phyloP scores from a whole-genome alignment of 495 filamentous ascomycete genomes.

The Beverwykella pulmonaria region DNA sequence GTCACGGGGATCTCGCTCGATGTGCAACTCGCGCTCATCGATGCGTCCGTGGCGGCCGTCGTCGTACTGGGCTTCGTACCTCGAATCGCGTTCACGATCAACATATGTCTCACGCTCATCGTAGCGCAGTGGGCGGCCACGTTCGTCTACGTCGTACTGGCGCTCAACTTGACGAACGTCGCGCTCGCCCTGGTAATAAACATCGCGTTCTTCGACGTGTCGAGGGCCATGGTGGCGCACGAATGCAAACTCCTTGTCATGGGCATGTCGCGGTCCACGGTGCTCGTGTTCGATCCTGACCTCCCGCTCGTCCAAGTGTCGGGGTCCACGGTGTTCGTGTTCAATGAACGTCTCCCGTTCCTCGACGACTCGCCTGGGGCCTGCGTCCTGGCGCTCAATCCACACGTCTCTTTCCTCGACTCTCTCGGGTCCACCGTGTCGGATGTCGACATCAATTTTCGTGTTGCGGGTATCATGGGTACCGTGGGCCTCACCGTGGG shows the following conservation, averaged over 20 bases:
- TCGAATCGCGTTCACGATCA: conserved; percentile 9
- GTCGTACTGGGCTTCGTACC: neutral
- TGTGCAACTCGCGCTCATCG: conserved; percentile 27
- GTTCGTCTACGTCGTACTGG: conserved; percentile 12
- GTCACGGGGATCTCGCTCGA: conserved; percentile 27
- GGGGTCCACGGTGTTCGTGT: conserved; percentile 1
- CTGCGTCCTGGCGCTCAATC: conserved; percentile 7
- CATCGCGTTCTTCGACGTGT: conserved; percentile 23
- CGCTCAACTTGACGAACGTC: neutral
- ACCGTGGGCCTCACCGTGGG: neutral
- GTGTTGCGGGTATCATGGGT: conserved; percentile 5
- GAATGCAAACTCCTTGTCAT: conserved; percentile 16
- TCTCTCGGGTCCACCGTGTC: conserved; percentile 8
- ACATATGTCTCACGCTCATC: conserved; percentile 20
- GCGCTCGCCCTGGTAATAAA: neutral
- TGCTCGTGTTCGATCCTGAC: conserved; percentile 14
- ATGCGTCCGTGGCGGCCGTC: conserved; percentile 15
- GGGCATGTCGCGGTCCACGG: neutral
- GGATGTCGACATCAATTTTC: conserved; percentile 27
- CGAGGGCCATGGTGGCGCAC: conserved; percentile 6
- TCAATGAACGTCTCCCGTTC: conserved; percentile 23
- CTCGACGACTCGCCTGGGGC: conserved; percentile 4
- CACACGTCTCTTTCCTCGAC: conserved; percentile 27
- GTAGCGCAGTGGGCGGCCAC: conserved; percentile 8
- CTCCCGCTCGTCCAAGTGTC: conserved; percentile 19